Evolutionary conservation across 2,329 filamentous ascomycete species (phyloP), one percentile per base, ranked within the genome.

Genomic region (Epichloe sibirici): DNA sequence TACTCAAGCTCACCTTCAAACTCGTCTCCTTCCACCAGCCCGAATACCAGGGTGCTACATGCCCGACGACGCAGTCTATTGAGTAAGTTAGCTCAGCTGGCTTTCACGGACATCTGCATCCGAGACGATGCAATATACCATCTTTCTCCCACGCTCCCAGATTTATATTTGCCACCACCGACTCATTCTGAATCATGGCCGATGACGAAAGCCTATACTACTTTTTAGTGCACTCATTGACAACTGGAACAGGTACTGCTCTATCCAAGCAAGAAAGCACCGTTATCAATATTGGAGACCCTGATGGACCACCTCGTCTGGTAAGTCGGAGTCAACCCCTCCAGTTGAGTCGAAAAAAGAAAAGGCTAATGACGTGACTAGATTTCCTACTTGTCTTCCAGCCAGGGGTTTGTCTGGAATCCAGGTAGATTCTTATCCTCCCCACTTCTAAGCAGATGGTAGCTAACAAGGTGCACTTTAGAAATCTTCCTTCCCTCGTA

Each of bases 401-500:
- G 82, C 62, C 86, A 91, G 69, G 86, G 86, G 53, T 91, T 89
- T 63, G 81, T 83, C 56, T 91, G 86, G 86, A 90, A 90, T 67
- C 86, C 86, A 66, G 83, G 82, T 85, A 71, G 50, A 69, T 59
- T 25, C 17, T 6, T 31, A 17, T 21, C 12, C 23, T 34, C 25
- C 15, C 8, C 17, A 39, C 13, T 31, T 6, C 23, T 7, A 23
- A 42, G 42, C 49, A n/a, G 34, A 23, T 5, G n/a, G 52, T 59
- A 35, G 57, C 55, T 52, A 34, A 53, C 31, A n/a, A 15, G 2
- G 7, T 17, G 21, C 44, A 17, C 31, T 51, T 8, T 57, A 85
- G 86, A 90, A 65, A 87, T 90, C 66, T 90, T 90, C 69, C 77
- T 90, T 2, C 86, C 86, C 1, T 88, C 85, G 7, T 89, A 89